Percentiles rank a stretch among this genome's conserved stretches.
Evolutionary conservation across 208 protist species (phyloP).

Genomic region (Acanthamoeba castellanii): DNA sequence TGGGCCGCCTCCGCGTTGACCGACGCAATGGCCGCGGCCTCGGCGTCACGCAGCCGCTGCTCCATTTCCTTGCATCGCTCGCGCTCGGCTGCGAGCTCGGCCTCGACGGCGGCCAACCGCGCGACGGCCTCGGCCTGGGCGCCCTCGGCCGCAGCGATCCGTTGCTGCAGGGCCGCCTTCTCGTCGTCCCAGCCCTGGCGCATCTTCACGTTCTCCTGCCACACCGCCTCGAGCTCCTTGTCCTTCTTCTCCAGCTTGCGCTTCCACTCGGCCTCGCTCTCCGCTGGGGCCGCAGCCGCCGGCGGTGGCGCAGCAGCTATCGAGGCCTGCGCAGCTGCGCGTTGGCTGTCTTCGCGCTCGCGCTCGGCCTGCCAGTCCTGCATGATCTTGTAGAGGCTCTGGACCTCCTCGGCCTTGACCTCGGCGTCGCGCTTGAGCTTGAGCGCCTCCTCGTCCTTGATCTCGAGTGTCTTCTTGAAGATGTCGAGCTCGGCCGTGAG

Average conservation of each 20-base stretch:
- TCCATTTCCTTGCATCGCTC: background rate
- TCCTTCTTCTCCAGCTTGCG: slow-evolving; percentile 60
- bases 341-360: background rate
- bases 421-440: slow-evolving; percentile 53
- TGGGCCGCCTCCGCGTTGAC: background rate
- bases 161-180: background rate
- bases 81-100: background rate
- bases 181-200: slow-evolving; percentile 1
- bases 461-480: slow-evolving; percentile 58
- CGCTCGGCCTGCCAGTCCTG: slow-evolving; percentile 55
- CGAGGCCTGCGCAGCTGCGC: background rate
- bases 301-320: background rate
- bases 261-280: slow-evolving; percentile 49
- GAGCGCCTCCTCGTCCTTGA: slow-evolving; percentile 58
- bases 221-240: slow-evolving; percentile 50
- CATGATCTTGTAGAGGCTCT: slow-evolving; percentile 66
- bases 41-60: background rate
- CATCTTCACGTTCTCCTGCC: slow-evolving; percentile 16
- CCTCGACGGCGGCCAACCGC: background rate
- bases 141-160: background rate
- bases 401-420: slow-evolving; percentile 49
- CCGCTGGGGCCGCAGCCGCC: background rate
- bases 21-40: background rate
- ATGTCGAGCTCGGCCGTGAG: slow-evolving; percentile 55
- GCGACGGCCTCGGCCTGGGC: background rate